Conservation (phyloP, 495 filamentous ascomycete genomes). For the Penicillium desertorum region DNA sequence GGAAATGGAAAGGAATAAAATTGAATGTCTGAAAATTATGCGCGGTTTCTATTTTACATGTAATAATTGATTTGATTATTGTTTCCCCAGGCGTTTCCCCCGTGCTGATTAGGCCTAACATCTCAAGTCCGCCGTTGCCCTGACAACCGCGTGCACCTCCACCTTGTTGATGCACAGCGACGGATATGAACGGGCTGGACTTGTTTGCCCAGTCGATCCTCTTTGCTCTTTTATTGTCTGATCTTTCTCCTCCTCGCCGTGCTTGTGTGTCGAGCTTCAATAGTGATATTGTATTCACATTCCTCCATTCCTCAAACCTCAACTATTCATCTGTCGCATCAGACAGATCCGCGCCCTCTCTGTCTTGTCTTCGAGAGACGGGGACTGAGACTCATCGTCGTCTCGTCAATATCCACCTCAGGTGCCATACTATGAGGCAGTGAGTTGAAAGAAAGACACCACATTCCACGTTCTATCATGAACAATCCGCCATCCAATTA, state of each 20-base stretch:
- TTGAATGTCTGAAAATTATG: neutral
- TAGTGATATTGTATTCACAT: neutral
- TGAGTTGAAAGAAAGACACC: conserved; percentile 16
- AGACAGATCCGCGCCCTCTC: neutral
- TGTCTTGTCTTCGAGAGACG: conserved; percentile 3
- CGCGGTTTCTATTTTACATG: too few species aligned
- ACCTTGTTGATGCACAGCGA: conserved; percentile 26
- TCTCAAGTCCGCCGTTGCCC: conserved; percentile 26
- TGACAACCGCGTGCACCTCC: conserved; percentile 32
- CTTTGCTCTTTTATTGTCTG: conserved; percentile 7
- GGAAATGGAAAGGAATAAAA: neutral
- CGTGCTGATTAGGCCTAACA: conserved; percentile 13
- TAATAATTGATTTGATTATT: neutral
- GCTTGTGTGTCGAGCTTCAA: conserved; percentile 4
- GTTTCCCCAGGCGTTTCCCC: conserved; percentile 6
- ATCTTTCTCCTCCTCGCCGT: conserved; percentile 2
- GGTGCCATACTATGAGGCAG: conserved; percentile 30
- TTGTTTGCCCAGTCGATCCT: conserved; percentile 11
- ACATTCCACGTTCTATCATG: conserved; percentile 32
- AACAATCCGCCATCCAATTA: conserved; percentile 36
- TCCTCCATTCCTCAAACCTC: conserved; percentile 7
- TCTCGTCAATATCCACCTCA: neutral
- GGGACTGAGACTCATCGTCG: conserved; percentile 2
- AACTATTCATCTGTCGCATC: conserved; percentile 10
- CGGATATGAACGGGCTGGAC: conserved; percentile 19